Conservation (phyloP, 2,329 filamentous ascomycete species). For the Colletotrichum spinosum region DNA sequence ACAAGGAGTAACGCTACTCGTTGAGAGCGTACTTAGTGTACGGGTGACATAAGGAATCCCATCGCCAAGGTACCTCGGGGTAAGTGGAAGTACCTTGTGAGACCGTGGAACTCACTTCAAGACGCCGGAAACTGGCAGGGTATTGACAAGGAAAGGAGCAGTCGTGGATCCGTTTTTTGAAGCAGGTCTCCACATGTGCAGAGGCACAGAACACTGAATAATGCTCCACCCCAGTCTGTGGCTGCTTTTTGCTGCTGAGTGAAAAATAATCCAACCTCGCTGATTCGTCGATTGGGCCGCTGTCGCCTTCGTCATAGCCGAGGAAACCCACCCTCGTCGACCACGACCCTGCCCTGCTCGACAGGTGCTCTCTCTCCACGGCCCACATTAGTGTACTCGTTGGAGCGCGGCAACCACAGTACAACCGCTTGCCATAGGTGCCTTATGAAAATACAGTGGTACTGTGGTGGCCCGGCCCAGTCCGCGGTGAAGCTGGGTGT, state of each 20-base stretch:
- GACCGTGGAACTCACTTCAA: not conserved
- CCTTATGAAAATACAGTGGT: not conserved
- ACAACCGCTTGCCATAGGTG: slow-evolving; percentile 7
- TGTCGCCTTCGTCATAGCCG: slow-evolving; percentile 39
- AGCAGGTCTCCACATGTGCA: slow-evolving; percentile 1
- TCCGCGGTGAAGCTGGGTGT: not conserved
- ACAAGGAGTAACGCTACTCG: not conserved
- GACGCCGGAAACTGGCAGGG: not conserved
- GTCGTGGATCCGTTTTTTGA: slow-evolving; percentile 9
- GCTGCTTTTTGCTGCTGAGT: slow-evolving; percentile 34
- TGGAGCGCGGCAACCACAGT: slow-evolving; percentile 31
- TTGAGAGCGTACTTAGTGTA: not conserved
- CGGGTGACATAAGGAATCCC: not conserved
- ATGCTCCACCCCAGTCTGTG: slow-evolving; percentile 19
- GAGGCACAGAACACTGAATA: slow-evolving; percentile 11
- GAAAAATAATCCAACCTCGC: slow-evolving; percentile 36
- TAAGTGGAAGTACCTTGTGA: slow-evolving; percentile 8
- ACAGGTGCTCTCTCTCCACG: slow-evolving; percentile 18
- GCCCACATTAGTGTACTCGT: slow-evolving; percentile 8
- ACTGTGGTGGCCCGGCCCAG: too few relatives aligned
- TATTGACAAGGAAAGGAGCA: slow-evolving; percentile 7
- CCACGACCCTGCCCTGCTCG: slow-evolving; percentile 6
- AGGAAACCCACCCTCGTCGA: slow-evolving; percentile 30
- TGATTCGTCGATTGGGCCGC: slow-evolving; percentile 39
- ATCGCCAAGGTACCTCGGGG: not conserved